Evolutionary conservation across 305 asterid species (phyloP), one percentile per base, ranked within the genome.

Genomic region (Andrographis paniculata): DNA sequence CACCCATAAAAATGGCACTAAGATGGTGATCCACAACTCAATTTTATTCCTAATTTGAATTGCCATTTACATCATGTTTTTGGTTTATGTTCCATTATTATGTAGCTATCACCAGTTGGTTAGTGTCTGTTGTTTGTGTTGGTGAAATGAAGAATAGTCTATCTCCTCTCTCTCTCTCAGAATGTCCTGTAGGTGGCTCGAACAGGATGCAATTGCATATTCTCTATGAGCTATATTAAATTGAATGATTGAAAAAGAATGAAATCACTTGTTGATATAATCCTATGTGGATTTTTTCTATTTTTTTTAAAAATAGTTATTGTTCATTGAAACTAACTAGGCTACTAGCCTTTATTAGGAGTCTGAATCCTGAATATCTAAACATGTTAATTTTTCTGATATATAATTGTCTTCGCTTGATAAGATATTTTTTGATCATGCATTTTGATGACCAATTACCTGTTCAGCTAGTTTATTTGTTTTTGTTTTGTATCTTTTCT

Each of bases 1-100:
- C 99, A 24, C 99, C 99, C 40, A 91, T 91, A 59, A 91, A 91
- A 79, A 91, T 91, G 96, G 99, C 99, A 55, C 65, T 91, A 70
- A 74, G 96, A 91, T 91, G 99, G 99, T 83, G 67, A 73, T 51
- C 42, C 40, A 43, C 38, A 38, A 45, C 57, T 46, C 66, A 55
- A 50, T 45, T 20, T 58, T 21, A 45, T 38, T 56, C 50, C 38
- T 27, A 45, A 28, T 45, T 56, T 45, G 53, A 45, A 45, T 53
- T 67, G 62, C 62, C 74, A 40, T 14, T 23, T 45, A 21, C 4
- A 11, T 42, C 21, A 10, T 20, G 20, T 19, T 5, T 13, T n/a
- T 22, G n/a, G 20, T 45, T 51, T 20, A 19, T 68, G 1, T 19
- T 43, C n/a, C 9, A 15, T 45, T 20, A 53, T 47, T 15, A 46